phyloP scores from a whole-genome alignment of 331 rosid species.

The Phaseolus coccineus region DNA sequence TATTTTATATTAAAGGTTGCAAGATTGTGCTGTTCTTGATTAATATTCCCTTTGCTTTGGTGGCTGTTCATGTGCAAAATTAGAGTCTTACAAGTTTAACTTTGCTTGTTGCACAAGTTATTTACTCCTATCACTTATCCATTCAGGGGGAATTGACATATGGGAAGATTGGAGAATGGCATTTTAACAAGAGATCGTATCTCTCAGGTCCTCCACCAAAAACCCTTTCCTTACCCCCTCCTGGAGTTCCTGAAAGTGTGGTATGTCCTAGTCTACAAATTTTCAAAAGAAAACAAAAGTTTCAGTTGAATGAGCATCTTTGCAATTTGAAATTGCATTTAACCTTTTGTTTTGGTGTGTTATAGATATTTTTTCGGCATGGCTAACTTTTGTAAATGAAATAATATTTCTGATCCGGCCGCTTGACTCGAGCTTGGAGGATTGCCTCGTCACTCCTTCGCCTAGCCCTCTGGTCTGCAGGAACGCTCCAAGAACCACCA shows the following conservation, averaged over 20 bases:
- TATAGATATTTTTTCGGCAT: not conserved
- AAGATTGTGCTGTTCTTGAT: not conserved
- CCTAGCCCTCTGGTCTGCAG: no score
- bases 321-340: not conserved
- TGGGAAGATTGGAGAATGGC: conserved; percentile 80
- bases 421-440: no score
- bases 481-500: no score
- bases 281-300: not conserved
- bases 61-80: not conserved
- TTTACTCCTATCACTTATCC: conserved; percentile 11
- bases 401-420: not conserved
- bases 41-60: conserved; percentile 2
- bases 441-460: no score
- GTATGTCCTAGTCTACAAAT: conserved; percentile 19
- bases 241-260: conserved; percentile 72
- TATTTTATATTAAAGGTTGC: conserved; percentile 16
- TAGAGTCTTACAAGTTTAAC: not conserved
- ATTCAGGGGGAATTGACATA: conserved; percentile 71
- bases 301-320: not conserved
- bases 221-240: conserved; percentile 75
- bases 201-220: conserved; percentile 73
- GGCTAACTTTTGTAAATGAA: not conserved
- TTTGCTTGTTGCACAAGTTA: not conserved
- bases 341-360: not conserved
- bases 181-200: conserved; percentile 78